Evolutionary conservation across 2,329 filamentous ascomycete genomes (phyloP).

Genomic region (Cladosporium sphaerospermum): DNA sequence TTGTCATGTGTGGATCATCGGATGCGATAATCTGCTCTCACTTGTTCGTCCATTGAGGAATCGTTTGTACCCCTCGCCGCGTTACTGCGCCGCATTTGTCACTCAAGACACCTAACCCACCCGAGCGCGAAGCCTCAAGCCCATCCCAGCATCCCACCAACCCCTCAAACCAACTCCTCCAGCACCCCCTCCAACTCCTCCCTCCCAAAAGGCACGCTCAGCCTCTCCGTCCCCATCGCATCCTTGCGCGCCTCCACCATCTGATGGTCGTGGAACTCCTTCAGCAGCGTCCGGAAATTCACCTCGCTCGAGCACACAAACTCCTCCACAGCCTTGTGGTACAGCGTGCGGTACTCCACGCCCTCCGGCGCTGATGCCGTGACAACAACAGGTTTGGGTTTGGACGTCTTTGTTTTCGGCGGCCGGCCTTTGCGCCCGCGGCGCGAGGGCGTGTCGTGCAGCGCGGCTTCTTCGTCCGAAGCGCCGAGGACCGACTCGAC

Average conservation of each 20-base stretch:
- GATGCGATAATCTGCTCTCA: too few relatives aligned
- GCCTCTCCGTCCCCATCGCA: slow-evolving; percentile 71
- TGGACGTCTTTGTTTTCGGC: slow-evolving; percentile 16
- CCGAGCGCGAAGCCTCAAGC: neutral
- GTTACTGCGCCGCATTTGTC: neutral
- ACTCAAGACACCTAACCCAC: too few relatives aligned
- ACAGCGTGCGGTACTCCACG: slow-evolving; percentile 84
- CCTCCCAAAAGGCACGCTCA: slow-evolving; percentile 77
- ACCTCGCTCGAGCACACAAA: slow-evolving; percentile 97
- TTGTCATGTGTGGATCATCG: too few relatives aligned
- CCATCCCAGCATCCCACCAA: neutral
- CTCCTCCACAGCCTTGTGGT: slow-evolving; percentile 92
- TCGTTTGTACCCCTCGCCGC: too few relatives aligned
- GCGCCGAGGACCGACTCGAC: slow-evolving; percentile 25
- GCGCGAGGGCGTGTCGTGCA: slow-evolving; percentile 22
- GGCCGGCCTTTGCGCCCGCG: slow-evolving; percentile 19
- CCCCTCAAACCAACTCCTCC: slow-evolving; percentile 57
- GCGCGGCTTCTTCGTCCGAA: slow-evolving; percentile 26
- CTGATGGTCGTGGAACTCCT: slow-evolving; percentile 97
- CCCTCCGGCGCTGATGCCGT: slow-evolving; percentile 40
- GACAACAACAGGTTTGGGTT: neutral
- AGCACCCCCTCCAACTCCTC: slow-evolving; percentile 86
- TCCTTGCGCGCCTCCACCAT: slow-evolving; percentile 92
- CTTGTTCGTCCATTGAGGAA: too few relatives aligned
- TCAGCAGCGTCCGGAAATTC: slow-evolving; percentile 86